Base-by-base conservation (phyloP, 768 basidiomycete species). In the Piloderma croceum region DNA sequence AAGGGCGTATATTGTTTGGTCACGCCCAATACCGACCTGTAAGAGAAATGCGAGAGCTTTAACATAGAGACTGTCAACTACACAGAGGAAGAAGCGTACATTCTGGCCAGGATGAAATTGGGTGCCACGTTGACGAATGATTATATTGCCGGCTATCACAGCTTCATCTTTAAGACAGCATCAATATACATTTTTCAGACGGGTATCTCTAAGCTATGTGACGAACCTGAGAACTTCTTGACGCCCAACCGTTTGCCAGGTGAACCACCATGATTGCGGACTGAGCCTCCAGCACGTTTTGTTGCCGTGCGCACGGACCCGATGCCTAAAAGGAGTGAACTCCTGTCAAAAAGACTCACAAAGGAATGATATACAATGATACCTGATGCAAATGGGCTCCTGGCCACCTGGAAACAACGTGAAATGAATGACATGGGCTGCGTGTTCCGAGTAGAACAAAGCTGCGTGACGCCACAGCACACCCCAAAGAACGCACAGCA, bases 71-170 rank as follows among this genome's bases (percentile, higher is more conserved):
- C 38, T 20, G 23, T 42, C 33, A n/a, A 38, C 11, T n/a, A 7
- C 41, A 33, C 21, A 41, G 36, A 34, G 34, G 25, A 27, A 39
- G 24, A 23, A 22, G 65, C 83, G 41, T 62, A 92, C 93, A 62
- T 97, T 82, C 60, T 91, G 92, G 1, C 93, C 94, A 4, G 94
- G 81, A 57, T 94, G 91, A 66, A 96, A 94, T 37, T 83, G 70
- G 0, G 86, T 85, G 7, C 96, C 96, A 48, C 96, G 76, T 62
- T 99, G 96, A 33, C 96, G 77, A 23, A 98, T 81, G 57, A 99
- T 87, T 52, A 99, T 97, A 68, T 94, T 90, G 31, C 96, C 96
- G 7, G 96, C 90, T 19, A 88, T 75, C 19, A 97, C 92, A 62
- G 74, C 77, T 63, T 97, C 83, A 57, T 96, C 94, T 97, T 45